Base-by-base conservation (phyloP, 2,329 filamentous ascomycete genomes). In the Xylaria sp. region DNA sequence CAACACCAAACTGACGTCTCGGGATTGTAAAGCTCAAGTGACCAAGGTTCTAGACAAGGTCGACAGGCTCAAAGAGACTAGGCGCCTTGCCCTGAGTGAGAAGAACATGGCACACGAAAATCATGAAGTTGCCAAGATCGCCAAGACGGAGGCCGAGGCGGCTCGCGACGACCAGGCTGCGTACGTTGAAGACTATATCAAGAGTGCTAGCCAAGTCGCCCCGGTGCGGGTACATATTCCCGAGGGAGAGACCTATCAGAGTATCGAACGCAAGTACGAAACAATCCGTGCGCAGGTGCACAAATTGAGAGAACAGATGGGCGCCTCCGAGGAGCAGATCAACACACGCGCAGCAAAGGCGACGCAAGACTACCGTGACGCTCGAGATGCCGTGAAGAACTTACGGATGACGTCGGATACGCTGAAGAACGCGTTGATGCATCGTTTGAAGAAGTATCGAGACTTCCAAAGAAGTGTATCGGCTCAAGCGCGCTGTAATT, bases 391-490 rank as follows among this genome's bases (percentile, higher is more conserved):
- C 51, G 77, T 80, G 58, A 70, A 76, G 55, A 79, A 78, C 23
- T 76, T 82, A 52, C 67, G 71, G 16, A 69, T 72, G 37, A 72
- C 79, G 4, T 72, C 78, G 35, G 63, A 70, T 11, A 68, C 74
- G 0, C 72, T 87, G 44, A 82, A 83, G 66, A 69, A 79, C 37
- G 85, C 91, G 0, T 83, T 96, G 47, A 75, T 78, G 8, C 78
- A 88, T 59, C 90, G 94, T 13, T 82, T 90, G 59, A 77, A 80
- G 34, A 86, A 91, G 67, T 99, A 92, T 89, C 81, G 84, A 59
- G 80, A 83, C 54, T 97, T 99, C 74, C 89, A 93, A 68, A 83
- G 86, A 30, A 84, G 87, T 66, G 97, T 99, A 68, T 93, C 92
- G 44, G 85, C 88, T n/a, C 85, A 89, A 58, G 90, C 94, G 51